Percentiles rank a stretch among this genome's conserved stretches.
Evolutionary conservation across 805 yeast genomes (phyloP).

Genomic region (Saccharomycopsis olivae): DNA sequence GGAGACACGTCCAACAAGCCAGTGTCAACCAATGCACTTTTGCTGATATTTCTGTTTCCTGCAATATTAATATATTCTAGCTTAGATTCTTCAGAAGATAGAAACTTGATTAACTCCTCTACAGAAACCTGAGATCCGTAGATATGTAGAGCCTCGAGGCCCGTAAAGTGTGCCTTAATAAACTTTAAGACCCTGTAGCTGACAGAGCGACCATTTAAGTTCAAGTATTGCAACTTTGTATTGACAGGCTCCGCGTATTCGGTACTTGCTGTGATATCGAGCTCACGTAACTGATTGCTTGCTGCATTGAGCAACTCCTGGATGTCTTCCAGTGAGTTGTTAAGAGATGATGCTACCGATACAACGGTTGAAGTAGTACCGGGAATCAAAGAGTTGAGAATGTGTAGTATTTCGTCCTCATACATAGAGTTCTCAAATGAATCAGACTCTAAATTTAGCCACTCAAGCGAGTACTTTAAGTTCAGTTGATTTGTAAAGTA

Average conservation of each 20-base stretch:
- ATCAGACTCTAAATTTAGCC: conserved; percentile 12
- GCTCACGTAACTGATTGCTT: too few species aligned
- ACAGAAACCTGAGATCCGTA: neutral
- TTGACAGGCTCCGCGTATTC: neutral
- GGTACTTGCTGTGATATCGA: too few species aligned
- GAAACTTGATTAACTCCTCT: conserved; percentile 1
- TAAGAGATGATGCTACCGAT: neutral
- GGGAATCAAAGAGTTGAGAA: conserved; percentile 8
- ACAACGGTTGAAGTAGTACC: neutral
- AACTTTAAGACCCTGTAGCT: conserved; percentile 2
- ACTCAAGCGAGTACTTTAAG: conserved; percentile 4
- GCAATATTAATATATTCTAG: too few species aligned
- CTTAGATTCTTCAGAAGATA: neutral
- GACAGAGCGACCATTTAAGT: conserved; percentile 10
- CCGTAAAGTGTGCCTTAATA: conserved; percentile 5
- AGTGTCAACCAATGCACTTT: too few species aligned
- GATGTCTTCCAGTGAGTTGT: neutral
- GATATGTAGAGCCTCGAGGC: conserved; percentile 10
- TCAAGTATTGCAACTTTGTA: conserved; percentile 7
- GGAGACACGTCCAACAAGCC: too few species aligned
- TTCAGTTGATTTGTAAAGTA: conserved; percentile 8
- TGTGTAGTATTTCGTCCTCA: conserved; percentile 7
- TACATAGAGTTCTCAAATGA: neutral
- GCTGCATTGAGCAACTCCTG: too few species aligned
- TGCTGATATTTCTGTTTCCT: too few species aligned